phyloP scores from a whole-genome alignment of 2,329 filamentous ascomycete species.

The Phyllosticta citriasiana region DNA sequence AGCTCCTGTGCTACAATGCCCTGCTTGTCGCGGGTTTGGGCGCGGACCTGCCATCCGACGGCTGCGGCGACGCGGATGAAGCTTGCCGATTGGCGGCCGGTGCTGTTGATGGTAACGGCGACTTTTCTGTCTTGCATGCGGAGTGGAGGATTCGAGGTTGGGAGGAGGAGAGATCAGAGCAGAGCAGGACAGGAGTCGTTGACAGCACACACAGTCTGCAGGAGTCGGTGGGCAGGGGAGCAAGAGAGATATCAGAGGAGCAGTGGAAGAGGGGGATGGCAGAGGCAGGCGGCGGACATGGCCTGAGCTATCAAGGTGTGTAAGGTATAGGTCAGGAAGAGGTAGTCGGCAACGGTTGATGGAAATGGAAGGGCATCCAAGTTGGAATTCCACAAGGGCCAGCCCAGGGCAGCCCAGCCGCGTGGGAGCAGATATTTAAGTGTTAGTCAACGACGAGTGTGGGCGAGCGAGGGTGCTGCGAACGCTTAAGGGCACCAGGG shows the following conservation, averaged over 20 bases:
- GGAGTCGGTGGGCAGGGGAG: neutral
- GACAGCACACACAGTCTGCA: neutral
- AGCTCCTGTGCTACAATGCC: slow-evolving; percentile 85
- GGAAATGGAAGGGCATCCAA: neutral
- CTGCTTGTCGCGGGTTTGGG: slow-evolving; percentile 79
- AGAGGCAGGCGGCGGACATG: slow-evolving; percentile 8
- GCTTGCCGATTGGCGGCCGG: slow-evolving; percentile 89
- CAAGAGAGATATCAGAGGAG: slow-evolving; percentile 8
- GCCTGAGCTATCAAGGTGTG: slow-evolving; percentile 3
- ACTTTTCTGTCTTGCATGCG: slow-evolving; percentile 50
- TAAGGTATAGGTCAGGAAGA: neutral
- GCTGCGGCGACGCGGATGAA: slow-evolving; percentile 90
- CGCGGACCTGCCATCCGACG: slow-evolving; percentile 85
- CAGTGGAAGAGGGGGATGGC: slow-evolving; percentile 2
- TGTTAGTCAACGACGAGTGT: slow-evolving; percentile 3
- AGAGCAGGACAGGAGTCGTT: neutral
- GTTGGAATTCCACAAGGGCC: neutral
- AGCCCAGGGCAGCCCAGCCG: neutral
- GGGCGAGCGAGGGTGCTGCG: slow-evolving; percentile 4
- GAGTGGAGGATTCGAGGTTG: neutral
- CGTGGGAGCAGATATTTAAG: slow-evolving; percentile 10
- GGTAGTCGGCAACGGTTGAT: neutral
- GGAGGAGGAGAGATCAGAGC: slow-evolving; percentile 1
- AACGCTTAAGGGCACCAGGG: slow-evolving; percentile 8
- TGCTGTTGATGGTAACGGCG: slow-evolving; percentile 89